These are phyloP conservation scores for Cyclostephanos tholiformis DNA, from an alignment of 108 stramenopile species.

Conservation along the genomic window DNA sequence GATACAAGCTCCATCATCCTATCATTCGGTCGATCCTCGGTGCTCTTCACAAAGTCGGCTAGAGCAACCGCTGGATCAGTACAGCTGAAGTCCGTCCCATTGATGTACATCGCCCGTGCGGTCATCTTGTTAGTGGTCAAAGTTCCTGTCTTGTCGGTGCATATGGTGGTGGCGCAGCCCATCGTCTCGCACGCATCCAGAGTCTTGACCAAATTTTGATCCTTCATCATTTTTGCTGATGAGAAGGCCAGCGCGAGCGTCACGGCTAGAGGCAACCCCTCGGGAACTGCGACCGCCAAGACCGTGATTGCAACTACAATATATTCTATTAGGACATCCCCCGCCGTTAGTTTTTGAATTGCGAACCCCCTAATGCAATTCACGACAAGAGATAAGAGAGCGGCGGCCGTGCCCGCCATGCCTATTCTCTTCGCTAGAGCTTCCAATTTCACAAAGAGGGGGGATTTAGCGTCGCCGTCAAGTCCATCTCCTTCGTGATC, in stretches of 20 bases:
- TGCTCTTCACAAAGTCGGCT: slow-evolving; percentile 54
- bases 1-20: slow-evolving; percentile 51
- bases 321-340: slow-evolving; percentile 62
- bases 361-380: slow-evolving; percentile 84
- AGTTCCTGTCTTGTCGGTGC: too few species aligned
- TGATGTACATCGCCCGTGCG: too few species aligned
- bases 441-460: slow-evolving; percentile 87
- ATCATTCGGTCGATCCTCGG: slow-evolving; percentile 38
- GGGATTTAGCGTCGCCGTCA: slow-evolving; percentile 73
- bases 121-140: too few species aligned
- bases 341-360: slow-evolving; percentile 41
- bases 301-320: too few species aligned
- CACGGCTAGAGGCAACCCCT: too few species aligned
- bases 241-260: too few species aligned
- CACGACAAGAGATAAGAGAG: slow-evolving; percentile 78
- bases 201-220: slow-evolving; percentile 95
- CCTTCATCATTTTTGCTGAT: slow-evolving; percentile 91
- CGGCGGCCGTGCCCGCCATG: too few species aligned
- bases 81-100: too few species aligned
- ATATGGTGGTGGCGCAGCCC: too few species aligned
- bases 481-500: slow-evolving; percentile 70
- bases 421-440: slow-evolving; percentile 86
- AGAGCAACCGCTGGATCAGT: slow-evolving; percentile 59
- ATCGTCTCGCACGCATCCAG: slow-evolving; percentile 99
- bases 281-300: too few species aligned